Conservation (phyloP, 176 grass and related monocot species). For the Thalia dealbata region DNA sequence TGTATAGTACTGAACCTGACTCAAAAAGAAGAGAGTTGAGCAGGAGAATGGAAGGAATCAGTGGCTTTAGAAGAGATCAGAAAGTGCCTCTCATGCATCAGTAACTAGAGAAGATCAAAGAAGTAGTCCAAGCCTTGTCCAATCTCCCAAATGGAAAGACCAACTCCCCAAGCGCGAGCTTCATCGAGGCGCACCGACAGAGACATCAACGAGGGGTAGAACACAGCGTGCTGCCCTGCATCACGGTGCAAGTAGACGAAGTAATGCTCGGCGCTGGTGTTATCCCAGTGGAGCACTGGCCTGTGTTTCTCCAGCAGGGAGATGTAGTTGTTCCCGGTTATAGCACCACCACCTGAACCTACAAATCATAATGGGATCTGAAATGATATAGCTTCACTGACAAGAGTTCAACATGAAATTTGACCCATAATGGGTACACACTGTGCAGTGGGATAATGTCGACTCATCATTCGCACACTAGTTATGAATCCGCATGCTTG, state of each 20-base stretch:
- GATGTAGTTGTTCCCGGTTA: constrained; percentile 65
- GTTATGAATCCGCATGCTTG: no score
- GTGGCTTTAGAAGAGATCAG: no score
- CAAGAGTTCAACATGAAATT: no score
- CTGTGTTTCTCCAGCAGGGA: constrained; percentile 64
- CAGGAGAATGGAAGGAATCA: no score
- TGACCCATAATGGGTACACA: background rate
- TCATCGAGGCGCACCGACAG: constrained; percentile 64
- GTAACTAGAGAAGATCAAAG: constrained; percentile 58
- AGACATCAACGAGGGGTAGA: constrained; percentile 66
- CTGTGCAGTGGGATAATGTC: background rate
- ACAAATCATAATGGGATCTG: constrained; percentile 13
- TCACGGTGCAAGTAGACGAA: constrained; percentile 57
- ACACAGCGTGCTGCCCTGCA: constrained; percentile 53
- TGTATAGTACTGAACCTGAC: no score
- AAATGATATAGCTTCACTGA: no score
- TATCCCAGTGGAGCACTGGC: constrained; percentile 63
- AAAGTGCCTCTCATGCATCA: no score
- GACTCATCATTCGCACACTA: no score
- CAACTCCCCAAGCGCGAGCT: constrained; percentile 52
- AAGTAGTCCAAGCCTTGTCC: constrained; percentile 93
- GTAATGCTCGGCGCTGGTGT: constrained; percentile 74
- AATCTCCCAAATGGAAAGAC: constrained; percentile 88
- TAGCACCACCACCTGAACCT: constrained; percentile 51
- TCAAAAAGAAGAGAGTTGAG: no score